Percentiles rank a stretch among this genome's conserved stretches.
Evolutionary conservation across 139 green algal genomes (phyloP).

Genomic region (Chara braunii): DNA sequence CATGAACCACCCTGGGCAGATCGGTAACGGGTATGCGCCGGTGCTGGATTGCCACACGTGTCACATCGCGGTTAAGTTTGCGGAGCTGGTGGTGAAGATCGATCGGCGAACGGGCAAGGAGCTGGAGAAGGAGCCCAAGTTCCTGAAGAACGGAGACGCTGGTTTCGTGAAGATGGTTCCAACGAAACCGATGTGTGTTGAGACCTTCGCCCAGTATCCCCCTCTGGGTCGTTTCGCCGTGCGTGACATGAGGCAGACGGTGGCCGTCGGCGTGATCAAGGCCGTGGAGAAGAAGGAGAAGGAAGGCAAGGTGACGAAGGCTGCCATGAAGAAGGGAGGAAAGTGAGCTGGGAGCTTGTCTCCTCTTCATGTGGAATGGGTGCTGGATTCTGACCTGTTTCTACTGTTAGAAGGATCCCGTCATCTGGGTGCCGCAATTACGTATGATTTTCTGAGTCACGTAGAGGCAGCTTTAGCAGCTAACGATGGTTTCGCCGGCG

Average conservation of each 20-base stretch:
- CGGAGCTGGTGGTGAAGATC: slow-evolving; percentile 56
- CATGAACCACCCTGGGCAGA: slow-evolving; percentile 60
- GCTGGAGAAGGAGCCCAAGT: slow-evolving; percentile 58
- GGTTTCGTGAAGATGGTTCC: slow-evolving; percentile 62
- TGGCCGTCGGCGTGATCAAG: slow-evolving; percentile 67
- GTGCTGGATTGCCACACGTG: slow-evolving; percentile 67
- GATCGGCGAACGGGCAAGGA: slow-evolving; percentile 62
- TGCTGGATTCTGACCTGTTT: neutral
- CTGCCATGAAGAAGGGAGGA: slow-evolving; percentile 51
- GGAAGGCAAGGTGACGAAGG: slow-evolving; percentile 49
- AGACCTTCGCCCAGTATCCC: slow-evolving; percentile 58
- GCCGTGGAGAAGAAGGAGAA: slow-evolving; percentile 54
- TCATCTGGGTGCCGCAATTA: no score
- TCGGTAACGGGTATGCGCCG: slow-evolving; percentile 53
- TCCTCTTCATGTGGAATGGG: neutral
- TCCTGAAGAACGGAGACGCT: slow-evolving; percentile 60
- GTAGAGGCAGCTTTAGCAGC: no score
- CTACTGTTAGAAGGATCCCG: no score
- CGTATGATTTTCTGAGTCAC: no score
- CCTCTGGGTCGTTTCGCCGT: slow-evolving; percentile 61
- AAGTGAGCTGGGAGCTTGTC: neutral
- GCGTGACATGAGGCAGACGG: slow-evolving; percentile 59
- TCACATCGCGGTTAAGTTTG: slow-evolving; percentile 62
- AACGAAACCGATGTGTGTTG: slow-evolving; percentile 65
- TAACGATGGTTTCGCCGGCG: no score